Conservation (phyloP, 352 stramenopile genomes). For the Paralagenidium karlingii region DNA sequence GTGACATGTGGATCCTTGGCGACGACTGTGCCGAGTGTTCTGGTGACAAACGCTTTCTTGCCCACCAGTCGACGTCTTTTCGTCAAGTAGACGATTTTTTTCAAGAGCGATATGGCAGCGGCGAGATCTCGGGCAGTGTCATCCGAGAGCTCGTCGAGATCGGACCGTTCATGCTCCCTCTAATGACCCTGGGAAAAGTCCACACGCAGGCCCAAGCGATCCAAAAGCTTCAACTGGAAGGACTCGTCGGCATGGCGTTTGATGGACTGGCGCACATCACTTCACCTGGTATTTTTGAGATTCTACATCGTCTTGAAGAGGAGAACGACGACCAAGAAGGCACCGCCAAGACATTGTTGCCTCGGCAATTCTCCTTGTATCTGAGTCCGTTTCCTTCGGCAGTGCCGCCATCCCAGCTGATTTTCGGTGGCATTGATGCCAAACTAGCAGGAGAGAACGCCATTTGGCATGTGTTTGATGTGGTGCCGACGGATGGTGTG, state of each 20-base stretch:
- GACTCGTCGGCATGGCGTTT: slow-evolving; percentile 19
- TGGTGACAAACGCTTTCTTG: slow-evolving; percentile 11
- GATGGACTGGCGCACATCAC: slow-evolving; percentile 12
- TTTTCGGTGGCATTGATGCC: slow-evolving; percentile 18
- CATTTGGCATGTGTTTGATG: slow-evolving; percentile 13
- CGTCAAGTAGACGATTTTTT: slow-evolving; percentile 9
- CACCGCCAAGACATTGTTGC: slow-evolving; percentile 6
- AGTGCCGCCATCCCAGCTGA: slow-evolving; percentile 15
- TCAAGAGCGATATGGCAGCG: slow-evolving; percentile 17
- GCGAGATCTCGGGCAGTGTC: slow-evolving; percentile 9
- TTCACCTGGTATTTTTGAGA: slow-evolving; percentile 9
- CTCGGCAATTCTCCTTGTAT: slow-evolving; percentile 21
- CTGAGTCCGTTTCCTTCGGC: slow-evolving; percentile 14
- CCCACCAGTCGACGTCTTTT: no score
- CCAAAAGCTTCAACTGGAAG: slow-evolving; percentile 17
- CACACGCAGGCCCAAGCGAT: slow-evolving; percentile 10
- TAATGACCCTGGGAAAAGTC: slow-evolving; percentile 12
- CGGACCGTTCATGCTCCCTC: background rate
- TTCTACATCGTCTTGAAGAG: slow-evolving; percentile 5
- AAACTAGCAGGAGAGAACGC: slow-evolving; percentile 8
- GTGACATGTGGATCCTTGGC: slow-evolving; percentile 22
- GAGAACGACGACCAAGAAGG: slow-evolving; percentile 3
- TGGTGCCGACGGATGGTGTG: slow-evolving; percentile 5
- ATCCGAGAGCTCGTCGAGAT: slow-evolving; percentile 10
- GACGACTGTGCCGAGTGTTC: slow-evolving; percentile 13